Conservation (phyloP, 192 early-diverging fungal species). For the Chytriomyces sp. region DNA sequence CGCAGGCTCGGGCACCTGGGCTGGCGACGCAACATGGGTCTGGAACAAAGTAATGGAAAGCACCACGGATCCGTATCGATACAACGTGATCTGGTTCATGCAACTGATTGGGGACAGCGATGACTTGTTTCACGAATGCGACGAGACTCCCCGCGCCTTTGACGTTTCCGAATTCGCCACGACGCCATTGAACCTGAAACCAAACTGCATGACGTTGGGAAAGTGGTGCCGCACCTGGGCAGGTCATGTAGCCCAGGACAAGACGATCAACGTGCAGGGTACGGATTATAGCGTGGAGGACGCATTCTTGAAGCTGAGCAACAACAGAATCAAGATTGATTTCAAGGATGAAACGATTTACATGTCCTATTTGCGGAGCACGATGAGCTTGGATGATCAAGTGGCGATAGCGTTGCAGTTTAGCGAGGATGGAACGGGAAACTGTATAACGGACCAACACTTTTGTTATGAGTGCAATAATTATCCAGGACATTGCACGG, state of each 20-base stretch:
- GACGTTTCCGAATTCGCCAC: neutral
- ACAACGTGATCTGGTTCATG: constrained; percentile 8
- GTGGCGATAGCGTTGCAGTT: neutral
- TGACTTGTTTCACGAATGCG: constrained; percentile 17
- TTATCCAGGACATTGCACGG: neutral
- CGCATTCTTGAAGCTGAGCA: neutral
- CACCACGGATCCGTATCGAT: neutral
- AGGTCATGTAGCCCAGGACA: neutral
- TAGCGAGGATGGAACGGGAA: too few species aligned
- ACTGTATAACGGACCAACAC: too few species aligned
- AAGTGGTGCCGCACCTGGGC: constrained; percentile 10
- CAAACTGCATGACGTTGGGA: constrained; percentile 15
- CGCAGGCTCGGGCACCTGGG: too few species aligned
- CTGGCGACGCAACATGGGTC: neutral
- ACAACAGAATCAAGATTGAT: constrained; percentile 9
- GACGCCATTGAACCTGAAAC: constrained; percentile 16
- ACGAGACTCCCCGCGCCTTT: neutral
- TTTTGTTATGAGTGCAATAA: constrained; percentile 3
- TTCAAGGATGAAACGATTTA: too few species aligned
- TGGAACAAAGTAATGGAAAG: neutral
- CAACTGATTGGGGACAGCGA: constrained; percentile 18
- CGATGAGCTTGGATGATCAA: neutral
- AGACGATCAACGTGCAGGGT: neutral
- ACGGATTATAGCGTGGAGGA: neutral
- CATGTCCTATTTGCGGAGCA: neutral